Evolutionary conservation across 2,329 filamentous ascomycete genomes (phyloP).

Genomic region (Hirsutella minnesotensis): DNA sequence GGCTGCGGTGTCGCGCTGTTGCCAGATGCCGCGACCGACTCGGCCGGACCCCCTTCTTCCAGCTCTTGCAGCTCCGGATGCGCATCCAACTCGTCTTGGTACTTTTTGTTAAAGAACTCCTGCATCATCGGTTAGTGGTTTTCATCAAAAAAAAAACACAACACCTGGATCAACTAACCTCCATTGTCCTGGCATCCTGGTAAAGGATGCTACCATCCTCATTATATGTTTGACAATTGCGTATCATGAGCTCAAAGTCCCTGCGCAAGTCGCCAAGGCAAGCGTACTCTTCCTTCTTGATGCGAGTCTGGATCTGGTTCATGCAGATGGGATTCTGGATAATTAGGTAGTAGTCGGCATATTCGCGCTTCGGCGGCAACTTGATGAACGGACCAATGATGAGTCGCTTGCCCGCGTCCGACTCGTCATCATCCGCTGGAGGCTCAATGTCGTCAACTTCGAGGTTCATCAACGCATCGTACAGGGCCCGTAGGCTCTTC

Average conservation of each 20-base stretch:
- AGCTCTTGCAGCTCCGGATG: conserved; percentile 44
- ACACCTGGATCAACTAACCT: conserved; percentile 66
- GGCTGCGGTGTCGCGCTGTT: conserved; percentile 54
- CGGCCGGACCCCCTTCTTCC: conserved; percentile 32
- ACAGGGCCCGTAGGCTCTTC: conserved; percentile 63
- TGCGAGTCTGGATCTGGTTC: conserved; percentile 88
- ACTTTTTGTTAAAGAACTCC: conserved; percentile 44
- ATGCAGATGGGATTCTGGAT: conserved; percentile 91
- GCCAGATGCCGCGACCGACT: conserved; percentile 37
- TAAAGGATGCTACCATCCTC: conserved; percentile 90
- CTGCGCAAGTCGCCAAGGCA: conserved; percentile 67
- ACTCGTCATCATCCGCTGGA: conserved; percentile 43
- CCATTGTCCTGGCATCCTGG: conserved; percentile 83
- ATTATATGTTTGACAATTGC: conserved; percentile 91
- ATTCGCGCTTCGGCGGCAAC: conserved; percentile 76
- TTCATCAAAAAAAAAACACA: too few relatives aligned
- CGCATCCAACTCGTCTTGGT: conserved; percentile 40
- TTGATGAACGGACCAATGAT: conserved; percentile 94
- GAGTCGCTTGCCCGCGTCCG: conserved; percentile 53
- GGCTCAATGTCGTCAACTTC: conserved; percentile 64
- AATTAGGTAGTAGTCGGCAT: conserved; percentile 89
- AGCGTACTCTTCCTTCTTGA: conserved; percentile 90
- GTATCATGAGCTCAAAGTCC: conserved; percentile 76
- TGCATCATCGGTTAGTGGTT: conserved; percentile 27
- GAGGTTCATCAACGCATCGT: conserved; percentile 70